Base-by-base conservation (phyloP, 1,284 basidiomycete species). In the Cryptococcus hybrid region DNA sequence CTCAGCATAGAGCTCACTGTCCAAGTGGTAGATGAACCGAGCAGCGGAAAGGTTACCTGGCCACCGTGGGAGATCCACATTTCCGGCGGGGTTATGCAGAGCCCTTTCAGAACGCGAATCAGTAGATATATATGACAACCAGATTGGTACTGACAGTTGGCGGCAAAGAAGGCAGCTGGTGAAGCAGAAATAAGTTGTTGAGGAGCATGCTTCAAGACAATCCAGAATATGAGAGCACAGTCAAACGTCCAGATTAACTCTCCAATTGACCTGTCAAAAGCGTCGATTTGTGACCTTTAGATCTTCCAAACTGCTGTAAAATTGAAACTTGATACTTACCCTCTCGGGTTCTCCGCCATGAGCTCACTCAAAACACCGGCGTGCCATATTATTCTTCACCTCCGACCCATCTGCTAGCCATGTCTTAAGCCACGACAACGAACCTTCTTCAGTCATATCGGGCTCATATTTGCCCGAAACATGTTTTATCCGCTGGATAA, bases 211-310 rank as follows among this genome's bases (percentile, higher is more conserved):
- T 70, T 70, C 44, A 63, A 49, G 2, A 72, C 55, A 9, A 64
- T 68, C 70, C 70, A 72, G 39, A 70, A 54, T 1, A 67, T 59
- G 15, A 72, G 48, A 9, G 67, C 68, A 37, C 65, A 70, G 50
- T 72, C 70, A 34, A 72, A 66, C 13, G 61, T 64, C 65, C 65
- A 70, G 35, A 69, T 66, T 12, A 66, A 55, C 52, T 72, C 70
- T n/a, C 64, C 50, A n/a, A 67, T 59, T n/a, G 65, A 62, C 30
- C 61, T 65, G 51, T 36, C 4, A 30, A 30, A 30, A 30, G 30
- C 30, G 18, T 24, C 11, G 9, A 35, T 34, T 35, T 38, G n/a
- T 15, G 15, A 11, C 11, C 15, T 56, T 47, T 9, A 30, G 40
- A 53, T 37, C 24, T 11, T 12, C 4, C 3, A 30, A 34, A 34